Percentiles rank a stretch among this genome's conserved stretches.
These are phyloP conservation scores for Gamarada debralockiae DNA, from an alignment of 495 filamentous ascomycete species.

Conservation along the genomic window DNA sequence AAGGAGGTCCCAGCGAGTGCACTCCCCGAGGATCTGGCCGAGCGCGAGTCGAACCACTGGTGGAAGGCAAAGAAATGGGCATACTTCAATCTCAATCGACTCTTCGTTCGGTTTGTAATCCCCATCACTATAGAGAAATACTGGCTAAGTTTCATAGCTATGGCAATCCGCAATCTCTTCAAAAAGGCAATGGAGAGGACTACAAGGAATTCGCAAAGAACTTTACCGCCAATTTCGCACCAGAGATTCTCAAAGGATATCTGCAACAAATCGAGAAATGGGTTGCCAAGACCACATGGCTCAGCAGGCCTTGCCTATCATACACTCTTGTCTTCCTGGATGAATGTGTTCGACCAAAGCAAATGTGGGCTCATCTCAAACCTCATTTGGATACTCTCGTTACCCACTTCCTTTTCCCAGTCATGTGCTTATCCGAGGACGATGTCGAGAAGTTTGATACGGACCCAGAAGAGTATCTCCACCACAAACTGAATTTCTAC, in stretches of 20 bases:
- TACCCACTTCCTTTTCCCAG: slow-evolving; percentile 90
- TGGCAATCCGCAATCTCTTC: slow-evolving; percentile 72
- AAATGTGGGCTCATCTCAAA: slow-evolving; percentile 92
- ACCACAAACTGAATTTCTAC: slow-evolving; percentile 95
- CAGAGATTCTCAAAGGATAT: slow-evolving; percentile 91
- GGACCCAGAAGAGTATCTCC: slow-evolving; percentile 93
- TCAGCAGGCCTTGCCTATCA: slow-evolving; percentile 88
- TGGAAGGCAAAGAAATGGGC: slow-evolving; percentile 99
- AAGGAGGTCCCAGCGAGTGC: slow-evolving; percentile 77
- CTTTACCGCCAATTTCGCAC: slow-evolving; percentile 88
- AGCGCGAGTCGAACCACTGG: slow-evolving; percentile 92
- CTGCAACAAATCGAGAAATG: slow-evolving; percentile 92
- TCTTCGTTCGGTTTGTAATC: slow-evolving; percentile 76
- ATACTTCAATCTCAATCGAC: slow-evolving; percentile 92
- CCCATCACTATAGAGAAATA: neutral
- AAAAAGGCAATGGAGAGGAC: slow-evolving; percentile 63
- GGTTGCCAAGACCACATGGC: slow-evolving; percentile 91
- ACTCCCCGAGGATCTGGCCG: slow-evolving; percentile 76
- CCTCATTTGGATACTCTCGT: slow-evolving; percentile 89
- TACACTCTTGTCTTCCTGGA: slow-evolving; percentile 92
- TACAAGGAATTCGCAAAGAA: slow-evolving; percentile 78
- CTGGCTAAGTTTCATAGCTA: slow-evolving; percentile 55
- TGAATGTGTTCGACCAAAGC: slow-evolving; percentile 95
- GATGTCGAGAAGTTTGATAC: slow-evolving; percentile 92
- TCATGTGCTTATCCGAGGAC: slow-evolving; percentile 88